Evolutionary conservation across 495 filamentous ascomycete species (phyloP).

Genomic region (Neurospora sp.): DNA sequence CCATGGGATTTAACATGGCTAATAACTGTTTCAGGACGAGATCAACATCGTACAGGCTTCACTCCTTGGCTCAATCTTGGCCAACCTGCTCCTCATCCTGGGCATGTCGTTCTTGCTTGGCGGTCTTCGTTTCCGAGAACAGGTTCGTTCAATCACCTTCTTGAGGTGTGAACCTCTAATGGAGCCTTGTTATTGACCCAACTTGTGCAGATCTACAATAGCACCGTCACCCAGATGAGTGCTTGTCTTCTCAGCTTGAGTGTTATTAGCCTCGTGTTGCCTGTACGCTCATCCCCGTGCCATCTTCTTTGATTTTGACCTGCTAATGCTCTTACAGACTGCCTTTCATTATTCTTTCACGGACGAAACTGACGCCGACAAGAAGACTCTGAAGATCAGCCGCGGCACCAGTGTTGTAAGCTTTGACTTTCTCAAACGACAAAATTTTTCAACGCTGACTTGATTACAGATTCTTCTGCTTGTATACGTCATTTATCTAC

Average conservation of each 20-base stretch:
- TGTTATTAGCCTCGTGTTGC: constrained; percentile 74
- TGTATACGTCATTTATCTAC: constrained; percentile 74
- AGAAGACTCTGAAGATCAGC: constrained; percentile 67
- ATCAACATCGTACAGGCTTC: constrained; percentile 87
- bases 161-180: not conserved
- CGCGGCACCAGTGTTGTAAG: constrained; percentile 81
- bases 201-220: constrained; percentile 72
- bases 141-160: constrained; percentile 35
- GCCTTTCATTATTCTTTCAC: constrained; percentile 86
- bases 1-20: constrained; percentile 13
- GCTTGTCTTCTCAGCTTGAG: constrained; percentile 82
- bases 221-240: constrained; percentile 90
- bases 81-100: constrained; percentile 77
- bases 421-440: constrained; percentile 2
- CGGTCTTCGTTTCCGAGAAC: constrained; percentile 79
- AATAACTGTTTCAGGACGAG: constrained; percentile 47
- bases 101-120: constrained; percentile 86
- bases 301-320: not conserved
- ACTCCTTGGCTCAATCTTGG: constrained; percentile 76
- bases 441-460: constrained; percentile 1
- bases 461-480: constrained; percentile 54
- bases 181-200: constrained; percentile 6
- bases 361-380: constrained; percentile 49
- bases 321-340: constrained; percentile 37
- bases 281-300: constrained; percentile 32